phyloP scores from a whole-genome alignment of 164 flowering plant species.

The Amborella trichopoda region DNA sequence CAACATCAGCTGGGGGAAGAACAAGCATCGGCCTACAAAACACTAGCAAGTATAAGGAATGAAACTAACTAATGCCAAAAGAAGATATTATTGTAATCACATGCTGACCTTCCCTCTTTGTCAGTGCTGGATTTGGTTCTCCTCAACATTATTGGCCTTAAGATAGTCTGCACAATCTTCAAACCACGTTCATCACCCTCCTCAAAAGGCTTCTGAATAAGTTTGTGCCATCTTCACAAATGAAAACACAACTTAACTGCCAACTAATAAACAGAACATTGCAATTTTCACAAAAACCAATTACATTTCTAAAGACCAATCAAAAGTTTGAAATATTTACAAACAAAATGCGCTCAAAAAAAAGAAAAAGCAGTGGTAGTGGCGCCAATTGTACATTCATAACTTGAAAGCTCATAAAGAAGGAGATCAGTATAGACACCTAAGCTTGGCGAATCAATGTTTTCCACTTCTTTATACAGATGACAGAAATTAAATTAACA shows the following conservation, averaged over 20 bases:
- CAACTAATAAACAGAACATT: neutral
- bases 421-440: too few relatives aligned
- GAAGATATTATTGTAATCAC: neutral
- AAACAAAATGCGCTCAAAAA: too few relatives aligned
- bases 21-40: constrained; percentile 79
- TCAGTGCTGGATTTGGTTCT: constrained; percentile 83
- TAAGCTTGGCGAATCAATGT: too few relatives aligned
- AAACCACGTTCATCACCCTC: constrained; percentile 95
- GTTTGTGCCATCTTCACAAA: constrained; percentile 79
- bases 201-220: constrained; percentile 89
- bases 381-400: too few relatives aligned
- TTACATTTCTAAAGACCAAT: too few relatives aligned
- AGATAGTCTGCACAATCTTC: constrained; percentile 73
- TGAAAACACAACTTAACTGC: neutral
- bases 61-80: neutral
- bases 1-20: constrained; percentile 82
- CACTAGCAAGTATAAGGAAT: neutral
- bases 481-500: too few relatives aligned
- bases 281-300: neutral
- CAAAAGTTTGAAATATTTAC: too few relatives aligned
- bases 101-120: constrained; percentile 58
- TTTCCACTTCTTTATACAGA: too few relatives aligned
- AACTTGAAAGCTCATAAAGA: too few relatives aligned
- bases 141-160: constrained; percentile 86
- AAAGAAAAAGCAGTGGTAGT: too few relatives aligned